Evolutionary conservation across 2,329 filamentous ascomycete species (phyloP), one percentile per base, ranked within the genome.

Genomic region (Lojkania enalia): DNA sequence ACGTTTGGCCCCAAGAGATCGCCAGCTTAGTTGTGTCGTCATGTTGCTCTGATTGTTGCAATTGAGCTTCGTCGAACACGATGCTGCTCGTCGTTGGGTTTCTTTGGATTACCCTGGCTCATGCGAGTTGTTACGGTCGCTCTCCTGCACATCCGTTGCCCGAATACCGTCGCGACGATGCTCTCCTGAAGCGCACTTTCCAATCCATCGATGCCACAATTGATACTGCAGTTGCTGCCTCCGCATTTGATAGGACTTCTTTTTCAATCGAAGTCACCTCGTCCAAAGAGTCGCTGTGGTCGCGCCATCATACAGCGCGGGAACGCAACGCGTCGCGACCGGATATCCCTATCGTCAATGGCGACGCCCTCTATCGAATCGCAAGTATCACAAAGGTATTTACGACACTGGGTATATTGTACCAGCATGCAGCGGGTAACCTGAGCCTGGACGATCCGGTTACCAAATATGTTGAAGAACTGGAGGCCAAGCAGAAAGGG

Each of bases 251-350:
- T 16, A 51, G 60, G 21, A 64, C 64, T 2, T 74, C 71, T 1
- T 71, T 70, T 49, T 74, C 72, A 1, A 48, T 74, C 35, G 68
- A 69, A 33, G 49, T 74, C 14, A 74, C 72, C 1, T 73, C 71
- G 1, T 56, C 58, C 1, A 61, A 69, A 23, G 53, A 65, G 25
- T 64, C 67, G 1, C 54, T 75, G 6, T 74, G 67, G 67, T 61
- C 67, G 3, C 52, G 58, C 9, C 63, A 71, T 42, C 69, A 73
- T 40, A 72, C 70, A 0, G 71, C 71, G 3, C 58, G 50, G 15
- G 48, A 61, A 39, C 60, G 63, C 4, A 72, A 74, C 46, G 40
- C 52, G 4, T 65, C 64, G 1, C 64, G 71, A 1, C 68, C 67
- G 4, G 70, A 71, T 25, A 61, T 65, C 25, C 55, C 54, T 0